Conservation (phyloP, 2,329 filamentous ascomycete genomes). For the Ascochyta pisi region DNA sequence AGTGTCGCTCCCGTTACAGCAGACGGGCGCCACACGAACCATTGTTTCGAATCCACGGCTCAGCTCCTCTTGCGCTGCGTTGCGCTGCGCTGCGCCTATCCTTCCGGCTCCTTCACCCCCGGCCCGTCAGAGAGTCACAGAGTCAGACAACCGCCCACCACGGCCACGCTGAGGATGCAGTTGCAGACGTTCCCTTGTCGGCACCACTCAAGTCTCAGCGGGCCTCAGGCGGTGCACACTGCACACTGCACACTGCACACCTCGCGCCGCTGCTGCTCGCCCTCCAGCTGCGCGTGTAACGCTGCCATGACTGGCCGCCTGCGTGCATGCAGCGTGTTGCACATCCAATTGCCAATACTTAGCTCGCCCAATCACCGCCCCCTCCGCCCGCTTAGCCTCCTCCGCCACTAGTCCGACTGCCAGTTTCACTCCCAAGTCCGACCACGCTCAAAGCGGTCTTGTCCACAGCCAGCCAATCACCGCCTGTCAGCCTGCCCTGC, state of each 20-base stretch:
- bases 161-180: not conserved
- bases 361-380: slow-evolving; percentile 31
- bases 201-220: slow-evolving; percentile 18
- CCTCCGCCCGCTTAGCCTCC: slow-evolving; percentile 21
- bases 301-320: slow-evolving; percentile 12
- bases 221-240: slow-evolving; percentile 3
- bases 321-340: slow-evolving; percentile 23
- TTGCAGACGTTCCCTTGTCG: slow-evolving; percentile 6
- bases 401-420: slow-evolving; percentile 25
- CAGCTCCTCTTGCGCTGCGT: not conserved
- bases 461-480: slow-evolving; percentile 16
- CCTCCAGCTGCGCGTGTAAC: slow-evolving; percentile 21
- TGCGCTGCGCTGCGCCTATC: not conserved
- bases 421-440: slow-evolving; percentile 45
- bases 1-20: slow-evolving; percentile 21
- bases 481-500: slow-evolving; percentile 11
- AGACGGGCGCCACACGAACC: slow-evolving; percentile 29
- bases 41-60: slow-evolving; percentile 34
- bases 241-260: not conserved
- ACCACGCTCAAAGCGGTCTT: slow-evolving; percentile 33
- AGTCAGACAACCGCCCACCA: not conserved
- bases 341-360: slow-evolving; percentile 41
- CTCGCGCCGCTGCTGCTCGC: slow-evolving; percentile 3
- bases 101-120: not conserved
- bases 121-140: slow-evolving; percentile 7